phyloP scores from a whole-genome alignment of 768 basidiomycete species.

The Candolleomyces aberdarensis region DNA sequence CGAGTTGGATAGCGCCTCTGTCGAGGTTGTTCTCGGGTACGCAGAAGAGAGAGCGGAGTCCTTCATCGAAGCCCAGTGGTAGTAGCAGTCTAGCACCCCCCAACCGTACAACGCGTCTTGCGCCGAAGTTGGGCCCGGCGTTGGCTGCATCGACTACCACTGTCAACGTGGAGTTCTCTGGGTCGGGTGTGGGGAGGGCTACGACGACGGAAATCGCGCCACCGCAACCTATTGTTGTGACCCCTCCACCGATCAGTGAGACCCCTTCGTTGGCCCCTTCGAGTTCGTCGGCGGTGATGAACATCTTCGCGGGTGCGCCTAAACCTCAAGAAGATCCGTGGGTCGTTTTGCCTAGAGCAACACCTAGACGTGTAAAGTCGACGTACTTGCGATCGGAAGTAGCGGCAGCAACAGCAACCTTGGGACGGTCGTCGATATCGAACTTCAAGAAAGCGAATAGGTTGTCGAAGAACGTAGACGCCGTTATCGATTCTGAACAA shows the following conservation, averaged over 20 bases:
- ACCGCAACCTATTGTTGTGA: conserved; percentile 15
- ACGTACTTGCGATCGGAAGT: conserved; percentile 5
- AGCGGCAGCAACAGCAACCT: conserved; percentile 16
- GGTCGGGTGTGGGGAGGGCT: conserved; percentile 45
- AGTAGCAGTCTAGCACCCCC: conserved; percentile 15
- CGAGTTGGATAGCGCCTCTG: conserved; percentile 83
- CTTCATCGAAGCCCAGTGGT: conserved; percentile 16
- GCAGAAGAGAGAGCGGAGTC: conserved; percentile 18
- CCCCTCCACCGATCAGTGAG: conserved; percentile 12
- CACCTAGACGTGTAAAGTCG: conserved; percentile 23
- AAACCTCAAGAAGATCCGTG: conserved; percentile 59
- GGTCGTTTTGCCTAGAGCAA: conserved; percentile 57
- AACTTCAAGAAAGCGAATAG: conserved; percentile 17
- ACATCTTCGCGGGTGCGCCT: conserved; percentile 92
- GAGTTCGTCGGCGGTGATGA: conserved; percentile 50
- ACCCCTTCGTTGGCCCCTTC: conserved; percentile 7
- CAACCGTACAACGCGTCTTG: conserved; percentile 42
- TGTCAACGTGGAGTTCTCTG: conserved; percentile 95
- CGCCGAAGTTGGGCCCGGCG: conserved; percentile 81
- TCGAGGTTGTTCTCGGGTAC: conserved; percentile 67
- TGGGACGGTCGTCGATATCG: conserved; percentile 19
- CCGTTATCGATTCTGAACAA: conserved; percentile 61
- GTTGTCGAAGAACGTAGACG: conserved; percentile 72
- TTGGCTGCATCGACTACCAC: conserved; percentile 86
- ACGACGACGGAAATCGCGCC: conserved; percentile 30